Base-by-base conservation (phyloP, 371 early-diverging fungal genomes). In the Mortierella sp. region DNA sequence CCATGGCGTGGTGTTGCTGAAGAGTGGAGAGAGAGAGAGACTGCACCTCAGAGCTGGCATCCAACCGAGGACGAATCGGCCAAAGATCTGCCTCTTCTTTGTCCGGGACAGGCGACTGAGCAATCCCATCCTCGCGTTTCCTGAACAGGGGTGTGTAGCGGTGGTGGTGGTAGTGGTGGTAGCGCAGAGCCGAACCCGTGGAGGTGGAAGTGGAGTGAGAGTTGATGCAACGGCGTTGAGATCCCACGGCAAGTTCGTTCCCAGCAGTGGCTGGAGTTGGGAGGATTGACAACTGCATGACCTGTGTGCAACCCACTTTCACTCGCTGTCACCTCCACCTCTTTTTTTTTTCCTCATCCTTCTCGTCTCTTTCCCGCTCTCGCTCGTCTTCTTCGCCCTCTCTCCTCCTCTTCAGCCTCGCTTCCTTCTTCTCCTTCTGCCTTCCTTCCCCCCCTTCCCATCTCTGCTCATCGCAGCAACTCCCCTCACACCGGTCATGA, bases 1-100 rank as follows among this genome's bases (percentile, higher is more conserved):
- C 4, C 34, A 10, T 54, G 54, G 14, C 41, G 9, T 23, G 26
- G 8, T 18, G 31, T 48, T 49, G 54, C 28, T 19, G 47, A 26
- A 50, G 47, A 6, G 18, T 3, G n/a, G 34, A 34, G 34, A 34
- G 34, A 7, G 5, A 4, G 16, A 16, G 45, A 43, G 14, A 19
- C 45, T n/a, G 19, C 19, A 76, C 78, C 78, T 76, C 21, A 76
- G 58, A 2, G 31, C 41, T 24, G 78, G 78, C 78, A 76, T 65
- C 62, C 61, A 58, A 34, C 38, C 19, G 41, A 76, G 67, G 63
- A 65, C 70, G 34, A 76, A 66, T 27, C 63, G 57, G 28, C 78
- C 63, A 62, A 76, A 70, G 38, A 70, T 52, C 41, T 57, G 56
- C 56, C 59, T 45, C 64, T 59, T 61, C 56, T 70, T 61, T 1